These are phyloP conservation scores for Amphicarpaea edgeworthii DNA, from an alignment of 306 rosid genomes.

Conservation along the genomic window DNA sequence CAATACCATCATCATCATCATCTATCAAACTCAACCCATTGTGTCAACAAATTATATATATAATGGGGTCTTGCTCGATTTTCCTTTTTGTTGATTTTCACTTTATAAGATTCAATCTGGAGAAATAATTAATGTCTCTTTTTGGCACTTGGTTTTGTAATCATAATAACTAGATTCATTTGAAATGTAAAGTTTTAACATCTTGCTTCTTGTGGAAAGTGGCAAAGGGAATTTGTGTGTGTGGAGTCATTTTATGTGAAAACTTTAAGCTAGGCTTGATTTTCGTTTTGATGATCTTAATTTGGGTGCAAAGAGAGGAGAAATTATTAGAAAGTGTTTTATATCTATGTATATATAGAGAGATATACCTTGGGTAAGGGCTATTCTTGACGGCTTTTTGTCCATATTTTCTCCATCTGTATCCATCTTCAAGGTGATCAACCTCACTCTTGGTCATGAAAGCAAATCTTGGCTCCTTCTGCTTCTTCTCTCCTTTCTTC, in stretches of 20 bases:
- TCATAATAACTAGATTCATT: neutral
- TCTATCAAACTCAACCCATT: slow-evolving; percentile 7
- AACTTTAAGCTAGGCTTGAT: neutral
- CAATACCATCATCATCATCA: neutral
- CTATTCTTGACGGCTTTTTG: slow-evolving; percentile 91
- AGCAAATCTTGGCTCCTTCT: slow-evolving; percentile 79
- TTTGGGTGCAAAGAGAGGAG: slow-evolving; percentile 20
- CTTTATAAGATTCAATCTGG: neutral
- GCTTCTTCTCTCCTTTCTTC: slow-evolving; percentile 83
- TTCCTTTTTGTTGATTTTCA: neutral
- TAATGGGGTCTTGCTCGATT: neutral
- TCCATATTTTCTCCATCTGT: slow-evolving; percentile 92
- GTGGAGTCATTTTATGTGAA: slow-evolving; percentile 2
- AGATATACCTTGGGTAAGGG: slow-evolving; percentile 89
- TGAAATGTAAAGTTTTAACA: neutral
- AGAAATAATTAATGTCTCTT: neutral
- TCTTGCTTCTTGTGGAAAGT: neutral
- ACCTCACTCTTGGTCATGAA: slow-evolving; percentile 95
- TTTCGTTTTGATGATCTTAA: neutral
- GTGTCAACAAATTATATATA: neutral
- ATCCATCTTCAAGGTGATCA: slow-evolving; percentile 92
- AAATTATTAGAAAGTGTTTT: too few relatives aligned
- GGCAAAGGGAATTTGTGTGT: neutral
- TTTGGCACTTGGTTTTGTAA: too few relatives aligned
- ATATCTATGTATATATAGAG: too few relatives aligned